Evolutionary conservation across 1,139 yeast species (phyloP).

Genomic region (Debaryomyces sp.): DNA sequence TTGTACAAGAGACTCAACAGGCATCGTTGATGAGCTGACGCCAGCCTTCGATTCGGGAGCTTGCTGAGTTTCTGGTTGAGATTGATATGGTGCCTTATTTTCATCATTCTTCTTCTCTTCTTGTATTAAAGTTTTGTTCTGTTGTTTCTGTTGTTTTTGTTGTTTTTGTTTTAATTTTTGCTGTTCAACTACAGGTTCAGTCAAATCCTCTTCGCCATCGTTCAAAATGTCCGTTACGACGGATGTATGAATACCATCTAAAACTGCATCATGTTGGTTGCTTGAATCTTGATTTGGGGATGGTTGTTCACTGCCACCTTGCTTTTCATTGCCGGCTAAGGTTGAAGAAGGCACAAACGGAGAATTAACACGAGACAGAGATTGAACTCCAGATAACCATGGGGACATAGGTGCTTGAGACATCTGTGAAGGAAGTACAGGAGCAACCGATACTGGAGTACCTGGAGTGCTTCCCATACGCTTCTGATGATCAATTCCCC

Average conservation of each 20-base stretch:
- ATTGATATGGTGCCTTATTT: neutral
- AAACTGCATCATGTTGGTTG: constrained; percentile 30
- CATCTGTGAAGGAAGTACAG: constrained; percentile 24
- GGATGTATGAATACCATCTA: constrained; percentile 39
- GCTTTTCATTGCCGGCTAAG: constrained; percentile 4
- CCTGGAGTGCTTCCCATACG: constrained; percentile 27
- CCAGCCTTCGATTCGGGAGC: neutral
- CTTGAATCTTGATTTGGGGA: constrained; percentile 8
- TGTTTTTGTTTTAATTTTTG: constrained; percentile 1
- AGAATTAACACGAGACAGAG: constrained; percentile 43
- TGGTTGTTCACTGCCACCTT: constrained; percentile 1
- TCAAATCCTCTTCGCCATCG: constrained; percentile 25
- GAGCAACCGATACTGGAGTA: constrained; percentile 32
- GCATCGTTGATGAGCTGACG: neutral
- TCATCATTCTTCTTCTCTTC: neutral
- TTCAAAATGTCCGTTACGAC: constrained; percentile 42
- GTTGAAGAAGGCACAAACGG: constrained; percentile 38
- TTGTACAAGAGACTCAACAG: neutral
- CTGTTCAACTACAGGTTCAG: constrained; percentile 5
- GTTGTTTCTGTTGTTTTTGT: constrained; percentile 1
- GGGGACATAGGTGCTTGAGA: constrained; percentile 47
- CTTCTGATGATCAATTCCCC: constrained; percentile 39
- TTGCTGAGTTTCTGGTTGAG: neutral
- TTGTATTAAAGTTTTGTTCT: neutral
- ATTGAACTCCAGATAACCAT: constrained; percentile 39